Conservation (phyloP, 2,329 filamentous ascomycete species). For the Cordyceps pruinosa region DNA sequence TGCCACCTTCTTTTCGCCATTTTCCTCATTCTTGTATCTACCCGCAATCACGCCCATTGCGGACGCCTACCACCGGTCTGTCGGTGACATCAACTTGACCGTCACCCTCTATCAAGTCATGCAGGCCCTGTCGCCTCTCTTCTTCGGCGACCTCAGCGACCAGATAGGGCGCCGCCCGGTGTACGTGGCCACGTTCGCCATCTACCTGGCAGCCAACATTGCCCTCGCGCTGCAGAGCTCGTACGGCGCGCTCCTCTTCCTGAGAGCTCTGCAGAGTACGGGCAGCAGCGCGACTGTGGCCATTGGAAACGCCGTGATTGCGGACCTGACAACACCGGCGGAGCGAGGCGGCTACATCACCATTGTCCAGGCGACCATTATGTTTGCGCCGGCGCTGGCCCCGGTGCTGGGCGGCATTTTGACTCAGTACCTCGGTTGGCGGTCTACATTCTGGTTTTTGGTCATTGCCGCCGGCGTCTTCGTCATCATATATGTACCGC, state of each 20-base stretch:
- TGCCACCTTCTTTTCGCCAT: slow-evolving; percentile 24
- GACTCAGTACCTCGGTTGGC: slow-evolving; percentile 45
- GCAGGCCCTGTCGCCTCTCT: neutral
- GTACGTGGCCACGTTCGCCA: neutral
- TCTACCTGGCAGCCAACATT: slow-evolving; percentile 10
- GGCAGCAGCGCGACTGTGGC: slow-evolving; percentile 50
- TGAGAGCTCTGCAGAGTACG: slow-evolving; percentile 44
- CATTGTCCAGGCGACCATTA: slow-evolving; percentile 35
- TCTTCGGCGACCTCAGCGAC: slow-evolving; percentile 10
- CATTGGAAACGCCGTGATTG: slow-evolving; percentile 45
- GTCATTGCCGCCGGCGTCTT: slow-evolving; percentile 34
- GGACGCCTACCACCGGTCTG: slow-evolving; percentile 27
- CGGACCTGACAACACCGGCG: slow-evolving; percentile 47
- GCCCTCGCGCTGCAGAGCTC: slow-evolving; percentile 28
- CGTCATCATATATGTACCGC: slow-evolving; percentile 36
- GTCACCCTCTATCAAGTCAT: slow-evolving; percentile 13
- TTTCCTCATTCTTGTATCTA: slow-evolving; percentile 35
- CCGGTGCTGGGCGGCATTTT: slow-evolving; percentile 49
- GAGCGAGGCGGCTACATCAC: slow-evolving; percentile 51
- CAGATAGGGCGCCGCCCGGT: slow-evolving; percentile 8
- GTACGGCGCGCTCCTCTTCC: slow-evolving; percentile 37
- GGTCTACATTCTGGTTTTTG: slow-evolving; percentile 51
- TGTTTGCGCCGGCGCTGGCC: slow-evolving; percentile 35
- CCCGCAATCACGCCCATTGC: slow-evolving; percentile 38
- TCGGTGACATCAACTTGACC: slow-evolving; percentile 12